Evolutionary conservation across 2,329 filamentous ascomycete genomes (phyloP), one percentile per base, ranked within the genome.

Genomic region (Sphaerostilbella broomeana): DNA sequence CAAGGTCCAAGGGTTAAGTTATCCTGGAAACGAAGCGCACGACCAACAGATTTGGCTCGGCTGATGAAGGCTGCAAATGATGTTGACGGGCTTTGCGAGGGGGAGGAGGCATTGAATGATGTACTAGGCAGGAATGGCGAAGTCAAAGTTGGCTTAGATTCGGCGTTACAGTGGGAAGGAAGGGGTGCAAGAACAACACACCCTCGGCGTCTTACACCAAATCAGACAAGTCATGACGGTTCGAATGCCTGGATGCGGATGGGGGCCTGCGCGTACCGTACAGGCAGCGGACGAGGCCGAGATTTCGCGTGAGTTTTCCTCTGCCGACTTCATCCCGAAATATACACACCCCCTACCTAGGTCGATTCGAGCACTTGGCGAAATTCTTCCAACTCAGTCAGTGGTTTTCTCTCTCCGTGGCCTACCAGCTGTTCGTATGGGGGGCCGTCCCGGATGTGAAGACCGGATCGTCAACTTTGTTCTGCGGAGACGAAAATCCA

Each of bases 131-230:
- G 28, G 28, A 31, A 31, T 31, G 28, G 28, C 13, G 11, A 31
- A 17, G 15, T n/a, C n/a, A 16, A 17, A 31, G 17, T 13, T 18
- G 13, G 28, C 15, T 16, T 13, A 13, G 28, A 31, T n/a, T n/a
- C n/a, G n/a, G n/a, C n/a, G n/a, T 27, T 27, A 12, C 25, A 15
- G 25, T n/a, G 16, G 25, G 25, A 27, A 27, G 25, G 25, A 15
- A 22, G 17, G 30, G 15, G 11, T n/a, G 22, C 8, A 28, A 18
- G 11, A 17, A 15, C 21, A 24, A 16, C 24, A 35, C 40, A 35
- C 26, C 33, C 30, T 38, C 40, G 40, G 40, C 35, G 35, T 29
- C 40, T 42, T 42, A 35, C 40, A 38, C 40, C 35, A 30, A 38
- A 42, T 40, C 27, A 43, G 31, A 27, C 22, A 25, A 35, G 16